Evolutionary conservation across 139 green algal genomes (phyloP), one percentile per base, ranked within the genome.

Genomic region (Tetradesmus lagerheimii): DNA sequence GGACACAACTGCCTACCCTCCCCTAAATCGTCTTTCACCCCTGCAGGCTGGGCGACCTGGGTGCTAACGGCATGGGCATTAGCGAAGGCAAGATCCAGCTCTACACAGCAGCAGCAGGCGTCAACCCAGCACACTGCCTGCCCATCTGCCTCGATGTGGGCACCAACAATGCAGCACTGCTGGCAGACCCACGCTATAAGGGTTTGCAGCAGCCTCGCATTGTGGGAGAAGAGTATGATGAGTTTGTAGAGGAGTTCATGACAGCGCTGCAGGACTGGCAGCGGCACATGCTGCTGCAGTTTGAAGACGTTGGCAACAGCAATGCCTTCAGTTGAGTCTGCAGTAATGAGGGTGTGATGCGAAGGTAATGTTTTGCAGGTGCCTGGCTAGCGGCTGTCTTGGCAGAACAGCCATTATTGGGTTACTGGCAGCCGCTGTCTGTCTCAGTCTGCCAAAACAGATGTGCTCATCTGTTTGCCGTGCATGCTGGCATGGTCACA

Each of bases 81-180:
- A 89, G 85, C 35, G 93, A 94, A 47, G 96, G 96, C 43, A 98
- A 98, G 90, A 94, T 95, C 62, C 91, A 93, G 39, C 90, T 98
- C 67, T 98, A 97, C 93, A 96, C 94, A 23, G 92, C 84, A 2
- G 92, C 92, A 16, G 94, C 90, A 75, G 91, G 92, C 64, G 64
- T 79, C 43, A 79, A 95, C 84, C 95, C 96, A 2, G 37, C 50
- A 6, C 90, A 93, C 88, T 95, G 93, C 43, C 94, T 99, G 89
- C 98, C 98, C 4, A 89, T 99, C 3, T 94, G 86, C 47, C 87
- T 99, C 34, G 97, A 99, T 87, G 96, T 98, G 29, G 96, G 96
- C 50, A 98, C 96, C 78, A 96, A 98, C 93, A 98, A 97, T 89
- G 34, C 94, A 78, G 62, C 53, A 0, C 91, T 97, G 37, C 91